Base-by-base conservation (phyloP, 2,329 filamentous ascomycete genomes). In the Onygenales sp. region DNA sequence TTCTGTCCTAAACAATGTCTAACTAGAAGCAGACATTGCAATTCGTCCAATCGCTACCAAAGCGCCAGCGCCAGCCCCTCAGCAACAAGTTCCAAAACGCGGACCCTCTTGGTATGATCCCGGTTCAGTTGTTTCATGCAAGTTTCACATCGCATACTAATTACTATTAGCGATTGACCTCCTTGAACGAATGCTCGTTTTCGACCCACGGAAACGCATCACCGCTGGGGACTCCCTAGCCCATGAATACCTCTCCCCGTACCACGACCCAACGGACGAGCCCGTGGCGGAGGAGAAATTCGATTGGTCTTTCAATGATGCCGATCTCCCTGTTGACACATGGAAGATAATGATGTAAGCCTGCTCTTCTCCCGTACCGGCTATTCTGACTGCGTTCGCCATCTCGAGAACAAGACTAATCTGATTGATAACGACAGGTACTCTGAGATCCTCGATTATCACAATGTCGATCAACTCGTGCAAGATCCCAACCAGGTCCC, bases 291-390 rank as follows among this genome's bases (percentile, higher is more conserved):
- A 95, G 57, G 91, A 96, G 77, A 96, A 95, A 75, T 98, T 98
- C 65, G 93, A 98, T 70, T 98, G 93, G 93, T 96, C 91, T 52
- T 98, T 98, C 75, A 97, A 97, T 71, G 93, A 98, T 64, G 93
- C 92, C 47, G 93, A 98, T 68, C 77, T 98, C 54, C 92, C 93
- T 0, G 91, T 97, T 50, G 93, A 98, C 68, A 95, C 91, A n/a
- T 98, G 93, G 93, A 98, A 98, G 78, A 96, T 98, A 69, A 98
- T 97, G 93, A 98, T 98, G 93, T 95, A 79, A 67, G 86, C 70
- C 38, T 31, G 17, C 14, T 13, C 51, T 42, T 57, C 11, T 56
- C 43, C 43, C 38, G 27, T 31, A 9, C 21, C 27, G 11, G 43
- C 43, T 46, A 17, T 21, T 17, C 17, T 5, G 43, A 33, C 11